Evolutionary conservation across 2,329 filamentous ascomycete genomes (phyloP), one percentile per base, ranked within the genome.

Genomic region (Fusarium nanum): DNA sequence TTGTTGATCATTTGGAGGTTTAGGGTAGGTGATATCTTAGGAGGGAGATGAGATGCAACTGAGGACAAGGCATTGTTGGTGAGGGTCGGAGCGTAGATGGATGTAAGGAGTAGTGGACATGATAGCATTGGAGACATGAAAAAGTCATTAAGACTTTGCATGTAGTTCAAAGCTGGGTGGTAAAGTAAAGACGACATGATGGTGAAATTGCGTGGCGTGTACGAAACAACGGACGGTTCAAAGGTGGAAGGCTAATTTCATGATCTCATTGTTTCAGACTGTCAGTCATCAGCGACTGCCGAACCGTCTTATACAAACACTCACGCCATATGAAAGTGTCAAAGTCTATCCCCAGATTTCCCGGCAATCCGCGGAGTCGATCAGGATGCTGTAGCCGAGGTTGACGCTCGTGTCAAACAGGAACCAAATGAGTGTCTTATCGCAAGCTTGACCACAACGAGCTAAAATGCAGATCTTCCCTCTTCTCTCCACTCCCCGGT

Each of bases 161-260:
- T 11, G 4, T 56, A 18, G 18, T 62, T 61, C 30, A 74, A 48
- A 3, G 34, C 67, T 5, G 72, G 71, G 6, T 72, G 73, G 41
- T 71, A 75, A 3, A 76, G 63, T 7, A 74, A 4, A 4, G 74
- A 71, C 16, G 73, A 64, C 72, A 75, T 75, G 42, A 7, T 40
- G 9, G 14, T 12, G 18, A 16, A 14, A 14, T 3, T 16, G 16
- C 10, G 34, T 37, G 34, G 34, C 34, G 18, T 12, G 7, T 0
- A 7, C 6, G 4, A 37, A 37, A 12, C 3, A 12, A n/a, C 10
- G 18, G 18, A n/a, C 6, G 2, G 5, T 37, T n/a, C 18, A 37
- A n/a, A 0, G 18, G 10, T 37, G 34, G 3, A 12, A n/a, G 3
- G 34, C 6, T 6, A 34, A 12, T 13, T 12, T n/a, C 2, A 6